These are phyloP conservation scores for Phylloporus sp. DNA, from an alignment of 768 basidiomycete species.

Conservation along the genomic window DNA sequence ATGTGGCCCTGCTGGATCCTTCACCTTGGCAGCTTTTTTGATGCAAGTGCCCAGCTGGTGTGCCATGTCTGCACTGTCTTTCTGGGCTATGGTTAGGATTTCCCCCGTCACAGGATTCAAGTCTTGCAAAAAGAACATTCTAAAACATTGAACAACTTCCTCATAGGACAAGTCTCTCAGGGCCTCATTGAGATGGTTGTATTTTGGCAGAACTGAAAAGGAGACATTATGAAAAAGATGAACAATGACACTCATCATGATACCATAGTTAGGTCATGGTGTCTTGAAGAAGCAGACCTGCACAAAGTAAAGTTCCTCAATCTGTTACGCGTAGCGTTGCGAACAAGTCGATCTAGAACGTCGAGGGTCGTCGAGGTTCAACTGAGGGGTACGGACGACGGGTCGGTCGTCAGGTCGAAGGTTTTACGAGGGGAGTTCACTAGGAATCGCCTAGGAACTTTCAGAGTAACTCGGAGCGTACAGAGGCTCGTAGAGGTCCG, in stretches of 20 bases:
- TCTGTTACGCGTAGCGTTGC: no score
- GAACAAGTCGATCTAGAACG: no score
- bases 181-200: background rate
- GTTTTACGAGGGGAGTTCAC: no score
- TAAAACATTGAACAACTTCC: conserved; percentile 1
- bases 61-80: background rate
- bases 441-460: no score
- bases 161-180: conserved; percentile 1
- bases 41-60: background rate
- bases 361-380: no score
- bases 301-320: background rate
- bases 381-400: background rate
- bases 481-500: no score
- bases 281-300: conserved; percentile 6
- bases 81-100: background rate
- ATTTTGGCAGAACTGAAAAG: background rate
- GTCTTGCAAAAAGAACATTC: conserved; percentile 9
- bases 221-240: conserved; percentile 4
- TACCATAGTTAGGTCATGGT: conserved; percentile 1
- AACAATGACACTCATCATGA: conserved; percentile 2
- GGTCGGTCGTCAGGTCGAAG: no score
- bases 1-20: background rate
- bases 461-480: no score
- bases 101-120: conserved; percentile 3
- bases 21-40: background rate